A percentile compares a stretch with the other conserved stretches of the same genome.
Conservation (phyloP, 2,329 filamentous ascomycete genomes). For the Alternaria sp. region DNA sequence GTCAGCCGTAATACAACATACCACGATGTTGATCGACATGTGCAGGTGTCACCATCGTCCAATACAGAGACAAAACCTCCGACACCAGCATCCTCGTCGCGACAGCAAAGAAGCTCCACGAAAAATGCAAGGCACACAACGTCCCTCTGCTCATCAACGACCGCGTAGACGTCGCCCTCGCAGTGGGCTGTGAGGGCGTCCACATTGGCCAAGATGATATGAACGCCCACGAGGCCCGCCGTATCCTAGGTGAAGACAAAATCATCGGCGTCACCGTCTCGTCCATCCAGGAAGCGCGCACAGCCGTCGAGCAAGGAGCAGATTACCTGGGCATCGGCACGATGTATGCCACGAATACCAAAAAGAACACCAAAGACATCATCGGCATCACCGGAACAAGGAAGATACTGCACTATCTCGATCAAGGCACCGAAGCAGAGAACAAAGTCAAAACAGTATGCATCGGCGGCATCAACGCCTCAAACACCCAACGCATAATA, state of each 20-base stretch:
- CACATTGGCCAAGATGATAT: conserved; percentile 97
- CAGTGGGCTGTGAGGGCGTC: conserved; percentile 86
- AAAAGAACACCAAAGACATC: conserved; percentile 84
- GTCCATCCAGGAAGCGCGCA: conserved; percentile 72
- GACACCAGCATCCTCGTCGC: conserved; percentile 74
- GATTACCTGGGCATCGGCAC: conserved; percentile 93
- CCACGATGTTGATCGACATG: neutral
- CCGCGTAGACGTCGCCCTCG: conserved; percentile 85
- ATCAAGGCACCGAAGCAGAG: conserved; percentile 38
- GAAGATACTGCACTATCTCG: conserved; percentile 68
- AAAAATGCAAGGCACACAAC: conserved; percentile 68
- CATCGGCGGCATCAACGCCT: conserved; percentile 85
- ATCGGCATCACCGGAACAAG: conserved; percentile 76
- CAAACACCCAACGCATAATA: conserved; percentile 76
- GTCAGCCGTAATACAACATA: conserved; percentile 15
- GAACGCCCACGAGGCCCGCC: conserved; percentile 70
- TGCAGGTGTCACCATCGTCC: conserved; percentile 76
- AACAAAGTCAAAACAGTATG: conserved; percentile 66
- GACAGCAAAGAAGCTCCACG: conserved; percentile 74
- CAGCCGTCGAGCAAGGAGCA: conserved; percentile 76
- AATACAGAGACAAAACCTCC: conserved; percentile 87
- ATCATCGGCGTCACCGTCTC: conserved; percentile 92
- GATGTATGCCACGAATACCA: conserved; percentile 80
- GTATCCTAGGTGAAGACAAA: conserved; percentile 73
- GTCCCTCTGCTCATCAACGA: conserved; percentile 94